Conservation (phyloP, 2,329 filamentous ascomycete genomes). For the Ilyonectria robusta region DNA sequence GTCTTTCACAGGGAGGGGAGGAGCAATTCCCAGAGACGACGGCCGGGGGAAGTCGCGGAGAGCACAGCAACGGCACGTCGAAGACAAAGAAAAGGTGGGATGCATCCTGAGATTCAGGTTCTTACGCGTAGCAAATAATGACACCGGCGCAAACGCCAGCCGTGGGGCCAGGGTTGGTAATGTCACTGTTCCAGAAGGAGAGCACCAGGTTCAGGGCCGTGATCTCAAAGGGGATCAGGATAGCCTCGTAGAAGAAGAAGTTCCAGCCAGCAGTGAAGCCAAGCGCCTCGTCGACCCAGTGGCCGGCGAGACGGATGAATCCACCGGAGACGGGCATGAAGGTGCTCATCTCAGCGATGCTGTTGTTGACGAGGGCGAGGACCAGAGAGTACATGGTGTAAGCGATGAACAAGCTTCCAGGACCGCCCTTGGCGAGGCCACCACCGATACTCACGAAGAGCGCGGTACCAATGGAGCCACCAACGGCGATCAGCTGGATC, state of each 20-base stretch:
- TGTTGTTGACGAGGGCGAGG: slow-evolving; percentile 75
- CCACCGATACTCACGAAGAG: slow-evolving; percentile 74
- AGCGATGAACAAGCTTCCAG: slow-evolving; percentile 69
- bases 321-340: slow-evolving; percentile 75
- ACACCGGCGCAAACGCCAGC: slow-evolving; percentile 72
- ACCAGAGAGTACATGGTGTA: slow-evolving; percentile 70
- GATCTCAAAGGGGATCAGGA: slow-evolving; percentile 61
- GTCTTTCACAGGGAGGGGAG: slow-evolving; percentile 9
- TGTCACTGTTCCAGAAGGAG: slow-evolving; percentile 56
- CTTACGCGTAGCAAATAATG: slow-evolving; percentile 71
- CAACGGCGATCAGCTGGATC: slow-evolving; percentile 72
- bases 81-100: slow-evolving; percentile 21
- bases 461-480: slow-evolving; percentile 70
- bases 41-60: background rate
- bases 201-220: slow-evolving; percentile 60
- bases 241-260: slow-evolving; percentile 61
- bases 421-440: slow-evolving; percentile 62
- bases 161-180: slow-evolving; percentile 75
- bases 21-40: slow-evolving; percentile 20
- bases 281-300: slow-evolving; percentile 76
- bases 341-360: slow-evolving; percentile 74
- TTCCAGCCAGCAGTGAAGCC: slow-evolving; percentile 68
- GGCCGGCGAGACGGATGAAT: slow-evolving; percentile 75
- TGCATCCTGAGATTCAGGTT: slow-evolving; percentile 22
- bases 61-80: slow-evolving; percentile 23